Evolutionary conservation across 768 basidiomycete genomes (phyloP).

Genomic region (Boletus huronensis): DNA sequence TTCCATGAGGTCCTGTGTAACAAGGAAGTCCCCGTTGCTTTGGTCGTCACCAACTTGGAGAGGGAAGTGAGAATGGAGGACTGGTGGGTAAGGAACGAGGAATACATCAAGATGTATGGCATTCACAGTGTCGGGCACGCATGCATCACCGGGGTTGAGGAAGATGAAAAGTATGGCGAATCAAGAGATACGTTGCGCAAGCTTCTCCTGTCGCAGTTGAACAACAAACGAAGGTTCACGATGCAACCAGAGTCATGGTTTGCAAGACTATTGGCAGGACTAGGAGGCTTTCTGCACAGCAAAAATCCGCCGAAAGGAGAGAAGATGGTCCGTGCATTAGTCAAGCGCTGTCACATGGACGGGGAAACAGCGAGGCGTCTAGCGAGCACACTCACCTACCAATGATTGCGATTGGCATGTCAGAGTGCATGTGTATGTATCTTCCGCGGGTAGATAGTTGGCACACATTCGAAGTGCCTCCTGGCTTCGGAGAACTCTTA

Average conservation of each 20-base stretch:
- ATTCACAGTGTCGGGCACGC: constrained; percentile 35
- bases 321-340: constrained; percentile 20
- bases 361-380: constrained; percentile 24
- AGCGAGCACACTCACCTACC: constrained; percentile 8
- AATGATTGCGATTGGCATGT: background rate
- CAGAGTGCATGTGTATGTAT: background rate
- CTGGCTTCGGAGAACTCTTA: too few species aligned
- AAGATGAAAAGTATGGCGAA: constrained; percentile 33
- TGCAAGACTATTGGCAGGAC: constrained; percentile 19
- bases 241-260: constrained; percentile 29
- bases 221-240: constrained; percentile 14
- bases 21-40: constrained; percentile 36
- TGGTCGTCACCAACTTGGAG: constrained; percentile 42
- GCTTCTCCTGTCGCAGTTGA: constrained; percentile 17
- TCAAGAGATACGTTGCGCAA: constrained; percentile 27
- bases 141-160: constrained; percentile 39
- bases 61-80: constrained; percentile 33
- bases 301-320: constrained; percentile 26
- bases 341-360: constrained; percentile 30
- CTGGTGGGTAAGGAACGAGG: constrained; percentile 34
- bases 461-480: background rate
- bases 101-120: constrained; percentile 23
- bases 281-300: constrained; percentile 17
- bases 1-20: constrained; percentile 40
- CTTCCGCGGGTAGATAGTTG: background rate